Percentiles rank a stretch among this genome's conserved stretches.
Evolutionary conservation across 805 yeast species (phyloP).

Genomic region (Ogataea wickerhamii): DNA sequence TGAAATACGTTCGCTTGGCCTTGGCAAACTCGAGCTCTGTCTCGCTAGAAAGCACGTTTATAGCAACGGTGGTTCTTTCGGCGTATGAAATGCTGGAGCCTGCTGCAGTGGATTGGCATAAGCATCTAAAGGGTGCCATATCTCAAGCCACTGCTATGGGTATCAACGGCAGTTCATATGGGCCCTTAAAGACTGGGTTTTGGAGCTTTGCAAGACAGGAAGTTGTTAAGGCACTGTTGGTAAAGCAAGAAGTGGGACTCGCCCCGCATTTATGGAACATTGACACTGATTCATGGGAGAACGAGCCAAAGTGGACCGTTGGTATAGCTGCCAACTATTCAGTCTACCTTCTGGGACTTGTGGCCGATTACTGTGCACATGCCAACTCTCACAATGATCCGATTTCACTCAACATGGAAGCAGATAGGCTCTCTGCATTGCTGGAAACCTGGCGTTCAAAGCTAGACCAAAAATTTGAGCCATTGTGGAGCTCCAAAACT

Average conservation of each 20-base stretch:
- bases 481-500: conserved; percentile 8
- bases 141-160: conserved; percentile 10
- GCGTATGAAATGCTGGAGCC: conserved; percentile 14
- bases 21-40: conserved; percentile 4
- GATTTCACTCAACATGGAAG: conserved; percentile 1
- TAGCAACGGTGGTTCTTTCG: conserved; percentile 11
- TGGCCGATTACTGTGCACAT: conserved; percentile 6
- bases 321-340: conserved; percentile 9
- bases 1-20: conserved; percentile 5
- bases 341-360: conserved; percentile 10
- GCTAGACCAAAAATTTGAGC: conserved; percentile 8
- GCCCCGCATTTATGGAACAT: conserved; percentile 5
- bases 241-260: conserved; percentile 4
- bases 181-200: conserved; percentile 10
- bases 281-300: conserved; percentile 2
- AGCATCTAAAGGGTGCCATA: conserved; percentile 11
- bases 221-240: conserved; percentile 6
- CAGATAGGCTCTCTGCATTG: conserved; percentile 5
- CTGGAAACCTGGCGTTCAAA: conserved; percentile 9
- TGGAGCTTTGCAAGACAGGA: conserved; percentile 14
- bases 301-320: conserved; percentile 5
- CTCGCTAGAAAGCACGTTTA: conserved; percentile 8
- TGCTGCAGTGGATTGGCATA: conserved; percentile 14
- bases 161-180: conserved; percentile 2
- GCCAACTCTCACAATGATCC: background rate